Evolutionary conservation across 352 stramenopile species (phyloP), one percentile per base, ranked within the genome.

Genomic region (Phytophthora fragariae): DNA sequence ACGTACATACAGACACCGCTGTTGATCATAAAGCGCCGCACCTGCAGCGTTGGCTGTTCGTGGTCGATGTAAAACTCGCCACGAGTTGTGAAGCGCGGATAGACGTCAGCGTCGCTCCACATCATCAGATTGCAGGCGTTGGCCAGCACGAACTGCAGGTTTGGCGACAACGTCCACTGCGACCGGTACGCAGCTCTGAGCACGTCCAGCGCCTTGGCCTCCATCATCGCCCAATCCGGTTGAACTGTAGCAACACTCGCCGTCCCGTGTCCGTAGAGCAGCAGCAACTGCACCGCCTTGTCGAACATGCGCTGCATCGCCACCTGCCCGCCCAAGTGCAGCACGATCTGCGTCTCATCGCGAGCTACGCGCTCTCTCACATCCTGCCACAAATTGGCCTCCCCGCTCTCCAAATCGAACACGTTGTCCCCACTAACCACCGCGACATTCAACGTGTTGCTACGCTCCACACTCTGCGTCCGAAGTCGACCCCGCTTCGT

Each of bases 81-180:
- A 19, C 81, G 74, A 0, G 80, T 88, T 19, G 84, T 88, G 60
- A 94, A 94, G 49, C 73, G 61, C 6, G 84, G 76, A 52, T 96
- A 96, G 31, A 94, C 70, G 44, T 96, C 89, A 17, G 68, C 70
- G 59, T 96, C 89, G 65, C 83, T 88, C 83, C 85, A 94, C 64
- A 96, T 83, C 89, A 96, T 96, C 14, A 94, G 58, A 52, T 95
- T 93, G n/a, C 86, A 87, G 27, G 82, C 71, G 33, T 88, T 83
- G 1, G 87, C 84, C 9, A 96, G 78, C 29, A 93, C 85, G 11
- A 80, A 75, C 21, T 75, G 82, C 24, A 89, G 62, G 31, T 84
- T 75, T 1, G 73, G 62, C 14, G 67, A 60, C 41, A 93, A 64
- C 3, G 68, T 90, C 89, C 89, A 96, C 59, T 93, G 84, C 10